Base-by-base conservation (phyloP, 345 rosid species). In the Toxicodendron radicans region DNA sequence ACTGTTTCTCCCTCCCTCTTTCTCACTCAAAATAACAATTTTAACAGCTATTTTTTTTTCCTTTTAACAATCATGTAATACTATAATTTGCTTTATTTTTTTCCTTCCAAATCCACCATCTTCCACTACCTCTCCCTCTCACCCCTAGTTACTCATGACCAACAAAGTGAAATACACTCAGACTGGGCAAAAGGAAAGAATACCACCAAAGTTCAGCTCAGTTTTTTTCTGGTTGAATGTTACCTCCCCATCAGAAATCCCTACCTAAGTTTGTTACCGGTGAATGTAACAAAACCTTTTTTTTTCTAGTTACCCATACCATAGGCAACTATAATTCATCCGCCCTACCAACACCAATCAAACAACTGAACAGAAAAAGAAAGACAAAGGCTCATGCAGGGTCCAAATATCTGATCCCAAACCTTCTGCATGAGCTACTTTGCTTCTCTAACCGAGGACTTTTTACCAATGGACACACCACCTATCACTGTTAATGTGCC, bases 101-200 rank as follows among this genome's bases (percentile, higher is more conserved):
- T 66, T 14, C 57, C 23, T 27, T 17, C 57, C 24, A 66, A 20
- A 27, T 14, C n/a, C 23, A 49, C 56, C 21, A 45, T 48, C 41
- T 48, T 46, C 38, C 58, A 48, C 70, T 66, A 9, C 23, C 70
- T 48, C 58, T 16, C 41, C 53, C 69, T 66, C 57, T 11, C 32
- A 66, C 20, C 1, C 68, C 12, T 18, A 66, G 21, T 7, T 33
- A 17, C 0, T 17, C 12, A 16, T 30, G 9, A 51, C 71, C 71
- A 32, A 51, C 24, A 35, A 66, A 66, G 56, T 35, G 20, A 48
- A 8, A 21, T 27, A 13, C 17, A 66, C 46, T 67, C 45, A 18
- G 16, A 53, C 45, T 27, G n/a, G 18, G 54, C 10, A 21, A 6
- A 4, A 66, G 13, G 14, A 48, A 66, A 14, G 10, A 24, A 66